Conservation (phyloP, 352 stramenopile genomes). For the Phytopythium montanum region DNA sequence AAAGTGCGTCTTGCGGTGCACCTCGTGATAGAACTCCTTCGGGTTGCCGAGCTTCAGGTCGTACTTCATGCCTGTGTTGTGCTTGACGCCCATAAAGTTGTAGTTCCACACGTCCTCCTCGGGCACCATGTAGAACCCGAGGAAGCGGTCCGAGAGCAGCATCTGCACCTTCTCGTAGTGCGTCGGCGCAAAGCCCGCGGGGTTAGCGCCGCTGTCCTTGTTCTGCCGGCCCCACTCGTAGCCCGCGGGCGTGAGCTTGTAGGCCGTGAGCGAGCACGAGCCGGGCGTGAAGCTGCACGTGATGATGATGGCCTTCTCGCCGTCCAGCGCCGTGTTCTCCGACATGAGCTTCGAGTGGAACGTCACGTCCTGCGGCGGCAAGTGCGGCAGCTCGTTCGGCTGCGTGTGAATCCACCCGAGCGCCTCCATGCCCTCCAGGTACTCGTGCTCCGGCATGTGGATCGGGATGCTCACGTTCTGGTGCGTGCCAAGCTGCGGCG, state of each 20-base stretch:
- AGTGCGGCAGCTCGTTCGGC: conserved; percentile 96
- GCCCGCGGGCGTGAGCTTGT: conserved; percentile 96
- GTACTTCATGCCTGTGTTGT: conserved; percentile 98
- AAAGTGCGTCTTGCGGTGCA: conserved; percentile 99
- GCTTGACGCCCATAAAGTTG: conserved; percentile 99
- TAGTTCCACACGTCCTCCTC: conserved; percentile 99
- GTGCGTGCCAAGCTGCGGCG: conserved; percentile 98
- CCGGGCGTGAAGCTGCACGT: conserved; percentile 99
- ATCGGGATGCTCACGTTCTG: conserved; percentile 97
- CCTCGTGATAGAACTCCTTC: conserved; percentile 99
- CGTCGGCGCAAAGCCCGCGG: conserved; percentile 93
- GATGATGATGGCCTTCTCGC: conserved; percentile 98
- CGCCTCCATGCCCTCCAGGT: conserved; percentile 97
- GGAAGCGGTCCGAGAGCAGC: conserved; percentile 98
- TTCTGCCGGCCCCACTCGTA: conserved; percentile 99
- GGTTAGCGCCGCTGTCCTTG: conserved; percentile 94
- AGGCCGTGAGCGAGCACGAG: conserved; percentile 98
- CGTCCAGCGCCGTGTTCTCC: conserved; percentile 96
- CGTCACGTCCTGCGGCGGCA: conserved; percentile 95
- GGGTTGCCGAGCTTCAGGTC: conserved; percentile 96
- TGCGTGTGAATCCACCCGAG: conserved; percentile 99
- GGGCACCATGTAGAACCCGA: conserved; percentile 99
- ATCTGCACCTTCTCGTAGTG: conserved; percentile 99
- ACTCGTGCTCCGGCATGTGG: conserved; percentile 94
- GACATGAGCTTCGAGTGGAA: conserved; percentile 97